Conservation (phyloP, 768 basidiomycete genomes). For the Glaciozyma antarctica region DNA sequence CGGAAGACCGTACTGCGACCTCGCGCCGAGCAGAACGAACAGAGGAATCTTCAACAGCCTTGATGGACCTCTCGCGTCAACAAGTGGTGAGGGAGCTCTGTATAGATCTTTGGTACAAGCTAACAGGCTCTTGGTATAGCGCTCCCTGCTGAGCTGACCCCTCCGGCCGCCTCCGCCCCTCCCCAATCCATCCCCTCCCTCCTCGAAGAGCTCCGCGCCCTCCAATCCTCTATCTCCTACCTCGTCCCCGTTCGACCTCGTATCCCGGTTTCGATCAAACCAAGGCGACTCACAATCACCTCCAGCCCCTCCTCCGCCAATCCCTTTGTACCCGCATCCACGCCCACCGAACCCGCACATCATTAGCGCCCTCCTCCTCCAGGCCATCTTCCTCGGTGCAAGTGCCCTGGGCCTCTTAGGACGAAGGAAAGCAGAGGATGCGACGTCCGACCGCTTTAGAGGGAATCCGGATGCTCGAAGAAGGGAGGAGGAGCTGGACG, state of each 20-base stretch:
- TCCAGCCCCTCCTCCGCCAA: background rate
- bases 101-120: no score
- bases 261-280: background rate
- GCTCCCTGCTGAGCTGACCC: no score
- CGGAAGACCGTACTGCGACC: no score
- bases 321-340: background rate
- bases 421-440: background rate
- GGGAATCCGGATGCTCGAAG: background rate
- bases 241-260: background rate
- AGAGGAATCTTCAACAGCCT: no score
- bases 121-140: no score
- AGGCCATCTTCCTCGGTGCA: conserved; percentile 6
- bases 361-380: background rate
- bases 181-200: background rate
- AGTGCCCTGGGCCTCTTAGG: background rate
- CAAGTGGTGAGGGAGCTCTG: no score
- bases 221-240: background rate
- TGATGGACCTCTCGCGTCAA: no score
- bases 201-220: background rate
- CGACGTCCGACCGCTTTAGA: background rate
- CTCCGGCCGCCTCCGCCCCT: no score
- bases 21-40: no score
- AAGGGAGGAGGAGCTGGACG: background rate
- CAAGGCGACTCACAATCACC: background rate
- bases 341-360: background rate